A percentile compares a stretch with the other conserved stretches of the same genome.
Conservation (phyloP, 352 stramenopile species). For the Phytopythium chamaehyphon region DNA sequence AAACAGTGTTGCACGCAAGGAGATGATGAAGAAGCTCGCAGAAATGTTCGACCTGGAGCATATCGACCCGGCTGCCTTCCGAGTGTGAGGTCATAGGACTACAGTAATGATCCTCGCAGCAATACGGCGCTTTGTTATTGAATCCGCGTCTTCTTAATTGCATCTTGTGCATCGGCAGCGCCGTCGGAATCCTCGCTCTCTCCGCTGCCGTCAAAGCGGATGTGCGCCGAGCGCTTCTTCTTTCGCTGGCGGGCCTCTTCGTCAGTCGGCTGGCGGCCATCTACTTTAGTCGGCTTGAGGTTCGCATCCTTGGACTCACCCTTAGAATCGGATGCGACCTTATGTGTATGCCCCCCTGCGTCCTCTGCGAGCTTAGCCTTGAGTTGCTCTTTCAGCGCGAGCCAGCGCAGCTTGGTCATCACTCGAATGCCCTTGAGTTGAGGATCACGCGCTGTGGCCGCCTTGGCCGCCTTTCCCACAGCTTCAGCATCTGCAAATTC, state of each 20-base stretch:
- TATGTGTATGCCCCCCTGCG: slow-evolving; percentile 1
- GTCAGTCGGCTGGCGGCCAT: too few species aligned
- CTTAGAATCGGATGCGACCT: not conserved
- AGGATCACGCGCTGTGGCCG: slow-evolving; percentile 11
- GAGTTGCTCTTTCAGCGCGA: slow-evolving; percentile 60
- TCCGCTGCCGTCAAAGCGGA: slow-evolving; percentile 31
- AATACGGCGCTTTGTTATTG: slow-evolving; percentile 21
- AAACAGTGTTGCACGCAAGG: slow-evolving; percentile 72
- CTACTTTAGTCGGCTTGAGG: not conserved
- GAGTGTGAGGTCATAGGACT: slow-evolving; percentile 40
- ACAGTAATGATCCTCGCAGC: slow-evolving; percentile 7
- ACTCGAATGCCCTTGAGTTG: slow-evolving; percentile 36
- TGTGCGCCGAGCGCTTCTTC: slow-evolving; percentile 15
- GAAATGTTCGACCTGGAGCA: slow-evolving; percentile 75
- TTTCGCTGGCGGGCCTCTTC: not conserved
- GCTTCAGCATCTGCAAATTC: slow-evolving; percentile 49
- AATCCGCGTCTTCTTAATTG: slow-evolving; percentile 16
- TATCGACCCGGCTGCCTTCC: slow-evolving; percentile 60
- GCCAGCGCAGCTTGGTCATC: slow-evolving; percentile 58
- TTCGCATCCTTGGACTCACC: not conserved
- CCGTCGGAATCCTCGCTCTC: slow-evolving; percentile 14
- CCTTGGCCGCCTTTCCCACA: slow-evolving; percentile 21
- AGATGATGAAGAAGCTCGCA: slow-evolving; percentile 80
- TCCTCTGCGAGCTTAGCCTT: slow-evolving; percentile 33
- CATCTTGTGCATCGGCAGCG: slow-evolving; percentile 10